phyloP scores from a whole-genome alignment of 2,329 filamentous ascomycete species.

The Trichoderma breve region DNA sequence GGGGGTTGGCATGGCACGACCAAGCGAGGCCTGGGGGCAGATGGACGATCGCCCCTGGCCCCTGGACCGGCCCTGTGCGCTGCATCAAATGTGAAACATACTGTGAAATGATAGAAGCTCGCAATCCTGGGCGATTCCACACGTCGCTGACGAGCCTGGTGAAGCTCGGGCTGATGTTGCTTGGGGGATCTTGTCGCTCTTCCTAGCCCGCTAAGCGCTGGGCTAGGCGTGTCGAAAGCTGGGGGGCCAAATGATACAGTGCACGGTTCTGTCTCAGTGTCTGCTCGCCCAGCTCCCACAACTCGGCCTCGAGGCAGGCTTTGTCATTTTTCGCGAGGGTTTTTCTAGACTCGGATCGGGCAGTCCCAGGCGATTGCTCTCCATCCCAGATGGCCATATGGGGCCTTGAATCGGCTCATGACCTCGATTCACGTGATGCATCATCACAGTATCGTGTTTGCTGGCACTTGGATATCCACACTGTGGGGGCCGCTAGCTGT shows the following conservation, averaged over 20 bases:
- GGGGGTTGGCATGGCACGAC: constrained; percentile 24
- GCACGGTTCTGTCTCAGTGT: constrained; percentile 11
- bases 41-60: neutral
- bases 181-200: constrained; percentile 26
- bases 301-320: constrained; percentile 1
- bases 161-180: constrained; percentile 31
- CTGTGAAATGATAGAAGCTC: constrained; percentile 22
- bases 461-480: constrained; percentile 14
- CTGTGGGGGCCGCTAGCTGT: constrained; percentile 28
- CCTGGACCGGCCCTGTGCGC: constrained; percentile 5
- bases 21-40: constrained; percentile 21
- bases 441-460: constrained; percentile 28
- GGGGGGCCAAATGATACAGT: constrained; percentile 27
- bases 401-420: constrained; percentile 31
- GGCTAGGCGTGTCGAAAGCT: constrained; percentile 32
- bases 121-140: constrained; percentile 28
- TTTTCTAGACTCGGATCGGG: constrained; percentile 2
- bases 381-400: constrained; percentile 24
- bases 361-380: constrained; percentile 2
- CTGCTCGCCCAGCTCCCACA: constrained; percentile 5
- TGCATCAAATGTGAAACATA: constrained; percentile 19
- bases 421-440: constrained; percentile 37
- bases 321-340: constrained; percentile 8
- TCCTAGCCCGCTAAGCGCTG: constrained; percentile 35
- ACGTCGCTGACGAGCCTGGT: constrained; percentile 28